Base-by-base conservation (phyloP, 805 yeast genomes). In the Kodamaea jinghongensis region DNA sequence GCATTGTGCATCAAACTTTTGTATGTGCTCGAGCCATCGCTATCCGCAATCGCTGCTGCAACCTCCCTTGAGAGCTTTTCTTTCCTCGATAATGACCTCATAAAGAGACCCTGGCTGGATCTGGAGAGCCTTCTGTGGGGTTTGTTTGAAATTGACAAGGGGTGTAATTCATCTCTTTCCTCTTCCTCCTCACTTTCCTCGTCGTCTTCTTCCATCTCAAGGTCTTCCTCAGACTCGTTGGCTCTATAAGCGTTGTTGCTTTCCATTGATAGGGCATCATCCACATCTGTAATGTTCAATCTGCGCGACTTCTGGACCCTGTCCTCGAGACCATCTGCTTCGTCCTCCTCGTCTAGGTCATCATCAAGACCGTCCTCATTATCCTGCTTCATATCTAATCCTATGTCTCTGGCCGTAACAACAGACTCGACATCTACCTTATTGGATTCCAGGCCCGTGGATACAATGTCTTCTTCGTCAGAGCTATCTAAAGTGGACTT, bases 201-300 rank as follows among this genome's bases (percentile, higher is more conserved):
- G 7, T 37, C 43, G 15, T 47, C 47, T 3, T 46, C 23, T 20
- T 20, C 23, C 23, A 20, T 20, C n/a, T 45, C 48, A 4, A 41
- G 40, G 9, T 44, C 51, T 4, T 36, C 49, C 15, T 25, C 36
- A 23, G 33, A 36, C 2, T 30, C 40, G 8, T 46, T 46, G 12
- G 41, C 39, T 36, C 42, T 39, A 30, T 40, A 30, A 20, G 34
- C 41, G 12, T 38, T 30, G 13, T 45, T 26, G 41, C 61, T 55
- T 16, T 53, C 60, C 50, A 53, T 47, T 10, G 56, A 51, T 11
- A 55, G 37, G 3, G 45, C 55, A 31, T 52, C 54, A n/a, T 48
- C 51, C 25, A 44, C 32, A 28, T 55, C 60, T 6, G 56, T 50
- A 20, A 47, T 52, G 34, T 57, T 61, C 13, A 52, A 54, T 2